These are phyloP conservation scores for Typha latifolia DNA, from an alignment of 176 grass and related monocot genomes.

Conservation along the genomic window DNA sequence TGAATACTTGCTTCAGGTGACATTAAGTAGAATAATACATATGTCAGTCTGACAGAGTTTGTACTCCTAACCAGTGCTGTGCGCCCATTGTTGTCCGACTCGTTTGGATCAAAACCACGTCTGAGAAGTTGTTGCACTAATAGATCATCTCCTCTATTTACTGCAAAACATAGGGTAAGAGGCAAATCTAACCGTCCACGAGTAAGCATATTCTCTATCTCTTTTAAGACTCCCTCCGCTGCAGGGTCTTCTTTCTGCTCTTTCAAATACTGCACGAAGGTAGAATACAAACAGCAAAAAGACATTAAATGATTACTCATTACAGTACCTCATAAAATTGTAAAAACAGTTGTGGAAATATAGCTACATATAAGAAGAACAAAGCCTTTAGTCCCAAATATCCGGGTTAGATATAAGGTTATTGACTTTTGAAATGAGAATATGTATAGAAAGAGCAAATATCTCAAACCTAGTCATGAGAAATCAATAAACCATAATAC, in stretches of 20 bases:
- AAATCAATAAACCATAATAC: conserved; percentile 7
- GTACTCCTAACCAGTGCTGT: conserved; percentile 57
- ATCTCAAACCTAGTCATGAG: background rate
- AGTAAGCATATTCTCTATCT: conserved; percentile 85
- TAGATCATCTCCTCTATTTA: conserved; percentile 55
- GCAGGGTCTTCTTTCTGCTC: conserved; percentile 36
- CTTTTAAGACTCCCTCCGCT: conserved; percentile 55
- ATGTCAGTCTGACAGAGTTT: background rate
- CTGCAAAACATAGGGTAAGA: conserved; percentile 75
- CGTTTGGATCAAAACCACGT: conserved; percentile 64
- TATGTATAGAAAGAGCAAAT: background rate
- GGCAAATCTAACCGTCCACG: conserved; percentile 74
- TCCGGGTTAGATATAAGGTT: no score
- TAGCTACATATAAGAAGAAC: no score
- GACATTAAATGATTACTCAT: no score
- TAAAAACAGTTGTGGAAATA: no score
- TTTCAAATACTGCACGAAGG: conserved; percentile 56
- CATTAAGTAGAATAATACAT: conserved; percentile 5
- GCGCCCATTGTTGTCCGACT: conserved; percentile 67
- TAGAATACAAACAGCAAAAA: background rate
- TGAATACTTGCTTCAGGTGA: conserved; percentile 6
- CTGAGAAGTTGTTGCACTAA: conserved; percentile 79
- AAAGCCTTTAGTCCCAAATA: no score
- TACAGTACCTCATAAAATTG: no score
- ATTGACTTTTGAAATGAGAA: no score